Percentiles rank a stretch among this genome's conserved stretches.
phyloP scores from a whole-genome alignment of 164 flowering plant species.

The Chimonanthus praecox region DNA sequence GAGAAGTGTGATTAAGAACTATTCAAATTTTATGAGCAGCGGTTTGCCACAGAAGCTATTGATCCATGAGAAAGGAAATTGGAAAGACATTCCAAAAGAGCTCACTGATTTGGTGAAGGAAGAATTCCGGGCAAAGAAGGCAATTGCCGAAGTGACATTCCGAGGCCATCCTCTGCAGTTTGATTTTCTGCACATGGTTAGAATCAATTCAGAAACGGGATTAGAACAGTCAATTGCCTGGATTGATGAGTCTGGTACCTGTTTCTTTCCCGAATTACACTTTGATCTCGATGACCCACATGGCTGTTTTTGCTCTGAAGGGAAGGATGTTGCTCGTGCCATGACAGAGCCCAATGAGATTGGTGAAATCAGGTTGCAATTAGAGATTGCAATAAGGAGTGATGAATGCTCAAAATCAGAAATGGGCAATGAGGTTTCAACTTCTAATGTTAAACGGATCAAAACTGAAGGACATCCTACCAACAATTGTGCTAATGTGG shows the following conservation, averaged over 20 bases:
- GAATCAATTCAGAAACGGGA: conserved; percentile 52
- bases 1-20: conserved; percentile 39
- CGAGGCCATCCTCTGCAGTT: conserved; percentile 34
- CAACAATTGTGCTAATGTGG: no score
- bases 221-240: conserved; percentile 63
- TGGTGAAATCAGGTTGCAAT: no score
- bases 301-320: no score
- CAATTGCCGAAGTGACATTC: conserved; percentile 46
- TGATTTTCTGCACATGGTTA: conserved; percentile 66
- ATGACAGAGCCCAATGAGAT: no score
- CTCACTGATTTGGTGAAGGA: conserved; percentile 34
- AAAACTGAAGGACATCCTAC: conserved; percentile 16
- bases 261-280: conserved; percentile 55
- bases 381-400: conserved; percentile 64
- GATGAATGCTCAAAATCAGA: conserved; percentile 23
- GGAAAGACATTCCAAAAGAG: conserved; percentile 59
- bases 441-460: conserved; percentile 27
- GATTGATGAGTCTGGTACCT: conserved; percentile 73
- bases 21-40: conserved; percentile 58
- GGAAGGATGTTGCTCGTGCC: no score
- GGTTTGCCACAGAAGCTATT: conserved; percentile 55
- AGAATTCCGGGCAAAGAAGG: conserved; percentile 45
- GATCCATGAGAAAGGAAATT: conserved; percentile 56
- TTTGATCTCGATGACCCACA: no score
- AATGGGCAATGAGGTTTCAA: conserved; percentile 60